Evolutionary conservation across 1,284 basidiomycete genomes (phyloP), one percentile per base, ranked within the genome.

Genomic region (Puccinia novopanici): DNA sequence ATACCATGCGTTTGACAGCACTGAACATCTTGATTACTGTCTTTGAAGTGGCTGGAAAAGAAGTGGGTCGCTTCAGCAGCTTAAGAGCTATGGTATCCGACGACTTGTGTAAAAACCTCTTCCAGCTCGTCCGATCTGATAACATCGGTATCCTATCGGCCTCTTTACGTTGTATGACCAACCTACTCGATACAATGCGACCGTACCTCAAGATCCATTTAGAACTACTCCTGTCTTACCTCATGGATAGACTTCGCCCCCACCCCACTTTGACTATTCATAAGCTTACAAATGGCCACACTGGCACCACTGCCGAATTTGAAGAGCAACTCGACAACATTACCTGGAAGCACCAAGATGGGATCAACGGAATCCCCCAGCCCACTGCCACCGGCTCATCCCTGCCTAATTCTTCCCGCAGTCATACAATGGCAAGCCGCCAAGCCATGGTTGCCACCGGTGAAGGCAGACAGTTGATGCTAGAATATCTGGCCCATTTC

Each of bases 91-190:
- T 95, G 81, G 88, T 95, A 67, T 87, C 93, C 40, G 97, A 99
- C 85, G 90, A 92, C 81, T 94, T 94, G 0, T 98, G 96, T 89
- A 95, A 97, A 86, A 94, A 93, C 84, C 90, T 99, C 52, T 98
- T 99, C 88, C 92, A 94, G 87, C 90, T 98, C 22, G 94, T 94
- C 12, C 90, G 94, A 55, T 94, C 94, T 6, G 95, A 98, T 83
- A 93, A 94, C 81, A 89, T 90, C 1, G 88, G 89, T 65, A 89
- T 99, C 59, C 89, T 98, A 13, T 91, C 93, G 55, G 88, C 90
- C 76, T 90, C 93, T 42, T 88, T 99, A 54, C 92, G 96, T 37
- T 91, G 93, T 0, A 93, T 95, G 81, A 91, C 92, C 5, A 93
- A 93, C 5, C 89, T 98, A 82, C 92, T 98, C 84, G 92, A 94